Conservation (phyloP, 2,329 filamentous ascomycete species). For the Metarhizium anisopliae region DNA sequence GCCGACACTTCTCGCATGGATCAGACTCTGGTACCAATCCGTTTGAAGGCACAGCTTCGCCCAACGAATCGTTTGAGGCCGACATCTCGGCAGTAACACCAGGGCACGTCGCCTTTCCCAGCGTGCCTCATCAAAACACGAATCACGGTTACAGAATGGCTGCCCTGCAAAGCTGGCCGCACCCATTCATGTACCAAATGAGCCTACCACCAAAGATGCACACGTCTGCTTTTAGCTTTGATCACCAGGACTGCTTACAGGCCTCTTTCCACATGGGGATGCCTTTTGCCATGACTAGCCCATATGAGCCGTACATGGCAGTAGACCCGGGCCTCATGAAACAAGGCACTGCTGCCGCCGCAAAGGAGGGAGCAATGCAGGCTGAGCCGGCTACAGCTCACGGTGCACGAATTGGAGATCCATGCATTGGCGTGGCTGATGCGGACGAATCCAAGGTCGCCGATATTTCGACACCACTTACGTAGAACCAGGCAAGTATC, state of each 20-base stretch:
- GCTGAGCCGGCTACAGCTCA: not conserved
- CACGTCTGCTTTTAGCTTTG: slow-evolving; percentile 1
- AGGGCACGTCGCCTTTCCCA: not conserved
- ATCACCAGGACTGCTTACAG: not conserved
- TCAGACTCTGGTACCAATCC: not conserved
- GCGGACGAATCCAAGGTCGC: not conserved
- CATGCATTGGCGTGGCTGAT: not conserved
- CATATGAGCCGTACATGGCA: not conserved
- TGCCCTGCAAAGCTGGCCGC: not conserved
- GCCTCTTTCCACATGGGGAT: not conserved
- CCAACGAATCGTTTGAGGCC: slow-evolving; percentile 1
- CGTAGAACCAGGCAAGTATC: not conserved
- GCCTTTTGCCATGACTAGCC: not conserved
- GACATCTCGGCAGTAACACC: not conserved
- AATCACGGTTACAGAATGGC: not conserved
- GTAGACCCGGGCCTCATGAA: not conserved
- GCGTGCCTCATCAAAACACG: not conserved
- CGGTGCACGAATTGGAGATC: not conserved
- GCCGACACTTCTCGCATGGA: not conserved
- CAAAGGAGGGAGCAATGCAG: too few relatives aligned
- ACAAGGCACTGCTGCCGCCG: not conserved
- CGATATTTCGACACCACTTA: not conserved
- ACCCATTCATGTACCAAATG: not conserved
- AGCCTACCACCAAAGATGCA: not conserved
- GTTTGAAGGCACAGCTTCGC: not conserved